Base-by-base conservation (phyloP, 495 filamentous ascomycete species). In the Ascobolus immersus region DNA sequence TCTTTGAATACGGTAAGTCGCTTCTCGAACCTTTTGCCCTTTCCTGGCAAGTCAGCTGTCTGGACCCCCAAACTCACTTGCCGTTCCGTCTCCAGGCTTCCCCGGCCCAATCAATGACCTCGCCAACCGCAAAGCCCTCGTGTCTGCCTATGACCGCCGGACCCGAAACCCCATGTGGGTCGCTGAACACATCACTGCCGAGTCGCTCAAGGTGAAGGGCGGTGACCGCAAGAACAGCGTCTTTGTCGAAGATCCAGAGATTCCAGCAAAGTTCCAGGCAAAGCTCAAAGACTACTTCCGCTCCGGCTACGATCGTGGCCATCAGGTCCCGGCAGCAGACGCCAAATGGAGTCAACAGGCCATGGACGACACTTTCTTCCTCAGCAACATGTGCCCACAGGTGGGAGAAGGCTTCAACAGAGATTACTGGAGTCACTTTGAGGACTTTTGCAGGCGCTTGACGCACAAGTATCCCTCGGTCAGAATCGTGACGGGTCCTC, bases 401-500 rank as follows among this genome's bases (percentile, higher is more conserved):
- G 84, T 96, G 2, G 86, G 86, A 32, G 77, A 86, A 49, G 86
- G 86, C 19, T 96, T 96, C 59, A 96, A 96, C 55, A 63, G 86
- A 13, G 86, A 96, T 54, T 90, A 96, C 67, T 96, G 86, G 86
- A 71, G 89, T 33, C 89, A 94, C 49, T 82, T 96, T 45, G 86
- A 96, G 54, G 80, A 90, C 43, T 96, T 94, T 52, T 91, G 89
- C 53, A 67, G 86, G 2, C 59, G 77, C 5, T 61, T 96, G 21
- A 77, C 82, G 1, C 15, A 28, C 4, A 61, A 55, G n/a, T 96
- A 92, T 42, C 80, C 86, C 1, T 72, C 64, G 17, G 81, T 96
- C 21, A 67, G 86, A 5, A 70, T 96, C 44, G 77, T 94, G 21
- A 94, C 86, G 2, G 86, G 86, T 0, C 86, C 86, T 1, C 52